These are phyloP conservation scores for Penicillium flavigenum DNA, from an alignment of 495 filamentous ascomycete species.

Conservation along the genomic window DNA sequence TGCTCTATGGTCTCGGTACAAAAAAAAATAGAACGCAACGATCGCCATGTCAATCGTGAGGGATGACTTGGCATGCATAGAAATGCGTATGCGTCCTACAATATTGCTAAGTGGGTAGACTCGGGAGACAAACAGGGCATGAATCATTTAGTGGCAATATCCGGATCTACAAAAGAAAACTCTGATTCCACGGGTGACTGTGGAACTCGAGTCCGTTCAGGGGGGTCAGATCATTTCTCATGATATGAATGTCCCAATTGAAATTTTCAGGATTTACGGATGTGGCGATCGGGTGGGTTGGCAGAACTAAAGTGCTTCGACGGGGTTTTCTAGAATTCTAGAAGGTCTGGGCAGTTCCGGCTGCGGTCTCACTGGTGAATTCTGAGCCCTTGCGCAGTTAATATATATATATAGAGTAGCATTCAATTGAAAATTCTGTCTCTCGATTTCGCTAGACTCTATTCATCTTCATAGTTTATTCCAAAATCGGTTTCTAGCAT, in stretches of 20 bases:
- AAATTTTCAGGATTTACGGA: conserved; percentile 2
- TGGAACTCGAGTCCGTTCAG: conserved; percentile 7
- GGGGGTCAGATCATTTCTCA: conserved; percentile 1
- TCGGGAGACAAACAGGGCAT: not conserved
- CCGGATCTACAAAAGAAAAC: conserved; percentile 3
- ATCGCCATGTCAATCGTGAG: not conserved
- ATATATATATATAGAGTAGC: not conserved
- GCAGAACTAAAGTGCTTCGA: conserved; percentile 21
- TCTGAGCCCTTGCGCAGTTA: no score
- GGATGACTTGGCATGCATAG: conserved; percentile 7
- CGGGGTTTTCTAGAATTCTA: conserved; percentile 31
- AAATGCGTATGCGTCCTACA: not conserved
- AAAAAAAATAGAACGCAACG: not conserved
- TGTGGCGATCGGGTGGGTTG: conserved; percentile 17
- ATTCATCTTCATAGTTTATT: no score
- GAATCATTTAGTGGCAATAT: conserved; percentile 5
- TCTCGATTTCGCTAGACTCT: no score
- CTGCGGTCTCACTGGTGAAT: conserved; percentile 1
- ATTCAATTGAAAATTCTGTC: not conserved
- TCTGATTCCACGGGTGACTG: conserved; percentile 1
- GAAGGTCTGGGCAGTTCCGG: conserved; percentile 19
- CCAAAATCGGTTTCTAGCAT: not conserved
- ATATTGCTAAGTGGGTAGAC: not conserved
- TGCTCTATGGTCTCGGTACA: no score
- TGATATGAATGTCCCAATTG: no score